Evolutionary conservation across 192 early-diverging fungal genomes (phyloP).

Genomic region (Coemansia sp.): DNA sequence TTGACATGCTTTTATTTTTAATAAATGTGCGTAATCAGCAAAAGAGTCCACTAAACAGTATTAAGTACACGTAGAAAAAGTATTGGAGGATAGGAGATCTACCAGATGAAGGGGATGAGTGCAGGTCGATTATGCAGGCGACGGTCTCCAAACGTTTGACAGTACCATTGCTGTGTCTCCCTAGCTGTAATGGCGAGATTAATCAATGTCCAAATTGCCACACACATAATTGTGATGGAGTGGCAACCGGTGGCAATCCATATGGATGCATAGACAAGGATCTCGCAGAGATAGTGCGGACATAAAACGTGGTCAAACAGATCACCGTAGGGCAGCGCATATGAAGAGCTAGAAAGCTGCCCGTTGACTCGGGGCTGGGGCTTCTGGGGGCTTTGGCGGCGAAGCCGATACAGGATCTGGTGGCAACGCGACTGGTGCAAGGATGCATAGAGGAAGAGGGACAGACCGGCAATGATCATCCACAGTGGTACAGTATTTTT

Average conservation of each 20-base stretch:
- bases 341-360: conserved; percentile 13
- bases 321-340: conserved; percentile 65
- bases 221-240: conserved; percentile 40
- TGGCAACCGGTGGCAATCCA: conserved; percentile 54
- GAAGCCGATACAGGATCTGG: conserved; percentile 62
- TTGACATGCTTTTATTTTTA: too few species aligned
- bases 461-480: conserved; percentile 21
- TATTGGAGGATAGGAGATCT: conserved; percentile 2
- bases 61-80: neutral
- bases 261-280: conserved; percentile 64
- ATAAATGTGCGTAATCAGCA: too few species aligned
- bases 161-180: conserved; percentile 72
- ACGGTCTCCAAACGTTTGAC: conserved; percentile 55
- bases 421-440: conserved; percentile 68
- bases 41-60: too few species aligned
- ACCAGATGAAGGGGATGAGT: conserved; percentile 42
- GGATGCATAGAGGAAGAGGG: conserved; percentile 58
- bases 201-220: conserved; percentile 61
- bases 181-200: conserved; percentile 64
- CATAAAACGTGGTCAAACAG: conserved; percentile 63
- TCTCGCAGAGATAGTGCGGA: conserved; percentile 74
- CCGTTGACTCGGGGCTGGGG: neutral
- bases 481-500: conserved; percentile 12
- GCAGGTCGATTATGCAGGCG: conserved; percentile 37
- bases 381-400: conserved; percentile 15